These are phyloP conservation scores for Skeletonema menzelii DNA, from an alignment of 108 stramenopile genomes.

Conservation along the genomic window DNA sequence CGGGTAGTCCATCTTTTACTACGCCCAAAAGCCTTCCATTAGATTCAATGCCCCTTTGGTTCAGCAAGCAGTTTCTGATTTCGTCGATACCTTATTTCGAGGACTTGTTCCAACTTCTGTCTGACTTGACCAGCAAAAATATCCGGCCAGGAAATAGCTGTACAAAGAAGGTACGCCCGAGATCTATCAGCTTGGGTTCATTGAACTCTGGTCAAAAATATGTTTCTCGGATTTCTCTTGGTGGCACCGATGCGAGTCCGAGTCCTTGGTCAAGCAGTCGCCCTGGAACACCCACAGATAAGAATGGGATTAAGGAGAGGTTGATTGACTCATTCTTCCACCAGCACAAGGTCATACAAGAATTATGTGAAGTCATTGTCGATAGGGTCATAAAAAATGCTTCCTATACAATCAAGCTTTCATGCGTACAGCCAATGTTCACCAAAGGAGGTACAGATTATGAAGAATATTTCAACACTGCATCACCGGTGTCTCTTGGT, in stretches of 20 bases:
- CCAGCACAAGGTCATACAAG: conserved; percentile 66
- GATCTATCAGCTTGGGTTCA: conserved; percentile 37
- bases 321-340: conserved; percentile 82
- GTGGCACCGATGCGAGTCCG: conserved; percentile 1
- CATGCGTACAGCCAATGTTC: conserved; percentile 27
- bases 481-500: conserved; percentile 19
- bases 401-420: not conserved
- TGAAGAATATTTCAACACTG: conserved; percentile 17
- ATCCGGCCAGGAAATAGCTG: conserved; percentile 2
- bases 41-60: conserved; percentile 39
- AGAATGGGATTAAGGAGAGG: conserved; percentile 44
- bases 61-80: conserved; percentile 43
- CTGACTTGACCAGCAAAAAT: conserved; percentile 24
- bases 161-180: conserved; percentile 64
- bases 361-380: conserved; percentile 66
- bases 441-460: conserved; percentile 11
- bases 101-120: conserved; percentile 56
- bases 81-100: conserved; percentile 57
- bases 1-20: not conserved
- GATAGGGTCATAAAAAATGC: conserved; percentile 52
- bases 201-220: conserved; percentile 33
- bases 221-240: conserved; percentile 42
- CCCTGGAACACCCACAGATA: conserved; percentile 5
- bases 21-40: conserved; percentile 1
- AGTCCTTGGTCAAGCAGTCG: conserved; percentile 29